Evolutionary conservation across 2,329 filamentous ascomycete species (phyloP).

Genomic region (Arachnomyces sp.): DNA sequence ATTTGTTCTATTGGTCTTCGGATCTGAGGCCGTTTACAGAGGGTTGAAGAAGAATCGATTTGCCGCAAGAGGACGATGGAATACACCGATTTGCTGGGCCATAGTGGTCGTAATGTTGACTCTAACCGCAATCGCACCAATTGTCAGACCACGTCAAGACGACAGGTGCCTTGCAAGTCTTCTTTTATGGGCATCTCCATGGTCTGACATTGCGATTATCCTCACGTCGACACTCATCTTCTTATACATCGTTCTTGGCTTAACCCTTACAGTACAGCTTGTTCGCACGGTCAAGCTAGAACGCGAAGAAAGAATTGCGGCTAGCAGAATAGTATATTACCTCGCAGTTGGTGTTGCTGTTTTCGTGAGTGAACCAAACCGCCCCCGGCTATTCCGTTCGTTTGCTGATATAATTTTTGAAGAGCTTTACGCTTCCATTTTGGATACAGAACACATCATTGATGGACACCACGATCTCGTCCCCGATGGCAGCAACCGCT

Average conservation of each 20-base stretch:
- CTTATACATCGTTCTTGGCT: constrained; percentile 12
- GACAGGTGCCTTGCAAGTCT: constrained; percentile 14
- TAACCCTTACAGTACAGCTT: constrained; percentile 12
- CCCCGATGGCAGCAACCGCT: constrained; percentile 15
- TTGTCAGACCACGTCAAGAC: constrained; percentile 6
- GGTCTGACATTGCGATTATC: constrained; percentile 16
- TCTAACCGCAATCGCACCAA: constrained; percentile 18
- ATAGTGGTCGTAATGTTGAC: constrained; percentile 10
- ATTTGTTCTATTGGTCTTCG: constrained; percentile 17
- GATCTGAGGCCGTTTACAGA: constrained; percentile 15
- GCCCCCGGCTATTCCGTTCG: neutral
- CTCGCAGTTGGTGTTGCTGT: constrained; percentile 13
- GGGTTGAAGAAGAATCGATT: constrained; percentile 12
- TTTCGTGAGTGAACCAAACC: constrained; percentile 15
- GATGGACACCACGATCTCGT: too few relatives aligned
- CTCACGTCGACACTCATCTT: constrained; percentile 14
- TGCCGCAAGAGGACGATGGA: constrained; percentile 11
- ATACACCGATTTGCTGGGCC: constrained; percentile 13
- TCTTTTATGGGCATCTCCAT: constrained; percentile 12
- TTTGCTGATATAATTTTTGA: neutral
- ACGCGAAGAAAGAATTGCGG: constrained; percentile 16
- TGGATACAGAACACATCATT: constrained; percentile 6
- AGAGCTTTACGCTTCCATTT: constrained; percentile 18
- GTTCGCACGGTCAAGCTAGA: constrained; percentile 14
- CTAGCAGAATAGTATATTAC: constrained; percentile 20